Conservation (phyloP, 2,329 filamentous ascomycete genomes). For the Aspergillus sp. region DNA sequence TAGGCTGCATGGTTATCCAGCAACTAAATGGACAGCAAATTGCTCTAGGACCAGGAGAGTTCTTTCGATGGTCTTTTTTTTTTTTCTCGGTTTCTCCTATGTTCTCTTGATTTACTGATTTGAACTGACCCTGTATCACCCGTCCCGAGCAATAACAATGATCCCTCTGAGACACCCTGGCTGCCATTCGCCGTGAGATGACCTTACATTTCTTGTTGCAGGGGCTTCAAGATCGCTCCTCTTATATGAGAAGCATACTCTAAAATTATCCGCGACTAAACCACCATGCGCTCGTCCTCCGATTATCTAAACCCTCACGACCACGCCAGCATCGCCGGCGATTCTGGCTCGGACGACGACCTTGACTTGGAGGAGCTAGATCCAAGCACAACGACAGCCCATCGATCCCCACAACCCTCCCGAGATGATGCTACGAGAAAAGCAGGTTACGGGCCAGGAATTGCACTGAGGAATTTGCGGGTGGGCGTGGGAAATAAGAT, state of each 20-base stretch:
- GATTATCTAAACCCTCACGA: constrained; percentile 32
- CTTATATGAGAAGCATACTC: constrained; percentile 7
- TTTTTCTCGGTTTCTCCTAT: not conserved
- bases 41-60: not conserved
- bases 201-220: constrained; percentile 9
- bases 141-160: constrained; percentile 9
- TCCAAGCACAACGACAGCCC: constrained; percentile 24
- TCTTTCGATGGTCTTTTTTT: not conserved
- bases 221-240: constrained; percentile 16
- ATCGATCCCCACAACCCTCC: constrained; percentile 17
- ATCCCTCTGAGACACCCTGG: constrained; percentile 9
- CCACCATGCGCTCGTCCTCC: constrained; percentile 31
- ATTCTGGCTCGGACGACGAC: constrained; percentile 39
- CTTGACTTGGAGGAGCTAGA: constrained; percentile 45
- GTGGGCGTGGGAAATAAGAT: constrained; percentile 42
- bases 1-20: not conserved
- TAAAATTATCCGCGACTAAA: not conserved
- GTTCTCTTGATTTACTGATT: not conserved
- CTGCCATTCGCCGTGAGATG: constrained; percentile 19
- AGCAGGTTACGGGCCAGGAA: constrained; percentile 32
- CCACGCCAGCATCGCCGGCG: constrained; percentile 25
- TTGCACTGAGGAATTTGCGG: constrained; percentile 47
- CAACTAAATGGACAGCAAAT: not conserved
- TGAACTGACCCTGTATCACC: not conserved
- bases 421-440: constrained; percentile 22